Base-by-base conservation (phyloP, 2,329 filamentous ascomycete genomes). In the Phialocephala sp. region DNA sequence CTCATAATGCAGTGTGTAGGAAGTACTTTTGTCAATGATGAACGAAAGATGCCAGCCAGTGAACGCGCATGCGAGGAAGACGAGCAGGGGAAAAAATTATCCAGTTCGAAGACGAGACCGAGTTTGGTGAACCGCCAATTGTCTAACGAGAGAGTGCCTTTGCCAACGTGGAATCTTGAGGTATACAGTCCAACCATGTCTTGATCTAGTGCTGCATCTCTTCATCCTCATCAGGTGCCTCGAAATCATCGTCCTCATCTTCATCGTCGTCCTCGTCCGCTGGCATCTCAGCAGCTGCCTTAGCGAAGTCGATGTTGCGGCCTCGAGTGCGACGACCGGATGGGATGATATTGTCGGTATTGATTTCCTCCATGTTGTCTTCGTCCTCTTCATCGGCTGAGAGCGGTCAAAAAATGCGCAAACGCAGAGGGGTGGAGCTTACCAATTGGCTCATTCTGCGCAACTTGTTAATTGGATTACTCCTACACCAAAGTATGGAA, bases 231-330 rank as follows among this genome's bases (percentile, higher is more conserved):
- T 85, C 85, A 45, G 85, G 77, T 59, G 87, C 87, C 76, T 89
- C 82, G 77, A 90, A 90, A 71, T 82, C 82, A 71, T 82, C 82
- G 55, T 72, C 72, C 66, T 91, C 89, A 55, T 91, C 91, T 0
- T 95, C 91, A 54, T 93, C 92, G 36, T 94, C 89, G 15, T 92
- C 91, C 5, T 94, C 91, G 8, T 91, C 89, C n/a, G 88, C 87
- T 56, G 87, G 88, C 73, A 91, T 86, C 79, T 97, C 89, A 80
- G 91, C 85, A 32, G 92, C 93, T 22, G 94, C 94, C 83, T 97
- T 93, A 75, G 91, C 91, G 81, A 92, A 98, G 84, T 98, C 92
- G 78, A 98, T 97, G 76, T 89, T 86, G 80, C 92, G 92, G 77
- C 94, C 94, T 76, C 94, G 94, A 69, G 94, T 98, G 79, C 95